Conservation (phyloP, 2,329 filamentous ascomycete species). For the Penicillium sp. region DNA sequence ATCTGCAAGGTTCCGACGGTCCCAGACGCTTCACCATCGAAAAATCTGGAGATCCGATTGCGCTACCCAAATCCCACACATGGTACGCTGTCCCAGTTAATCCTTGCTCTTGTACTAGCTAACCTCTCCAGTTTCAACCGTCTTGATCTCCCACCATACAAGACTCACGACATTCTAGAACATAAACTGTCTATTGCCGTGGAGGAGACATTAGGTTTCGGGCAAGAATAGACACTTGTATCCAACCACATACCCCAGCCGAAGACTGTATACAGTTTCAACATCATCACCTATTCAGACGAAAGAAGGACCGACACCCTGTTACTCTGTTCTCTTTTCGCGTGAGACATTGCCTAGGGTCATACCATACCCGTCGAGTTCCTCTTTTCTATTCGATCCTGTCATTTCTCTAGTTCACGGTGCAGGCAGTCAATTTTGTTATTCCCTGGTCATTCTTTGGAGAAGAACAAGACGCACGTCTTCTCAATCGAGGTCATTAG, state of each 20-base stretch:
- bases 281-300: neutral
- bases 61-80: slow-evolving; percentile 95
- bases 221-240: slow-evolving; percentile 75
- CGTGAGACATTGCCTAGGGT: slow-evolving; percentile 10
- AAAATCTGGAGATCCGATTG: slow-evolving; percentile 88
- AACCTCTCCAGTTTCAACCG: slow-evolving; percentile 79
- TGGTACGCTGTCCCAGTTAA: slow-evolving; percentile 67
- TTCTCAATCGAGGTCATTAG: slow-evolving; percentile 1
- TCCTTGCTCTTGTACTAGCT: neutral
- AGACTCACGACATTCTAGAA: slow-evolving; percentile 81
- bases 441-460: slow-evolving; percentile 15
- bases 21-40: slow-evolving; percentile 97
- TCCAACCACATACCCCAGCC: slow-evolving; percentile 7
- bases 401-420: slow-evolving; percentile 5
- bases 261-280: slow-evolving; percentile 20
- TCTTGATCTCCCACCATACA: slow-evolving; percentile 92
- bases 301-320: neutral
- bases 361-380: slow-evolving; percentile 9
- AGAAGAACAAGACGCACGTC: slow-evolving; percentile 7
- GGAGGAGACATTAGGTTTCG: slow-evolving; percentile 98
- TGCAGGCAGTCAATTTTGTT: slow-evolving; percentile 11
- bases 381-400: slow-evolving; percentile 2
- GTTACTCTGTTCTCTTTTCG: neutral
- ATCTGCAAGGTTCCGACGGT: slow-evolving; percentile 95
- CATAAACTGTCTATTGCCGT: slow-evolving; percentile 94